phyloP scores from a whole-genome alignment of 768 basidiomycete genomes.

The Gloeostereum incarnatum region DNA sequence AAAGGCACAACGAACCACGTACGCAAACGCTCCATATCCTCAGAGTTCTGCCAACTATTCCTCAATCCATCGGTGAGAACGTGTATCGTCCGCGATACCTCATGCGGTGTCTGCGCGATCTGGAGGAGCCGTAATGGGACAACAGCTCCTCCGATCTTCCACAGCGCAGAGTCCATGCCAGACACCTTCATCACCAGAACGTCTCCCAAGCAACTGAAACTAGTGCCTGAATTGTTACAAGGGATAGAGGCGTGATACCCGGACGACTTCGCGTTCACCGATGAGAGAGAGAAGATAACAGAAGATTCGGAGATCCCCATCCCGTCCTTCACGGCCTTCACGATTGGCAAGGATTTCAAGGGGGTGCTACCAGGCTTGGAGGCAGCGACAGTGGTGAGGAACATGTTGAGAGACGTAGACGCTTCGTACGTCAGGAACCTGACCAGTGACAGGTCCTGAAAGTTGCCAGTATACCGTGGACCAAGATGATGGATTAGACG shows the following conservation, averaged over 20 bases:
- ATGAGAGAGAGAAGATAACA: conserved; percentile 31
- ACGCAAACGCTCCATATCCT: conserved; percentile 90
- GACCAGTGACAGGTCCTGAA: conserved; percentile 61
- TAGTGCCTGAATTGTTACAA: conserved; percentile 13
- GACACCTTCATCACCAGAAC: conserved; percentile 50
- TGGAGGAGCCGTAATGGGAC: conserved; percentile 68
- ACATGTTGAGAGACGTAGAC: conserved; percentile 76
- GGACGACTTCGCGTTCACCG: conserved; percentile 16
- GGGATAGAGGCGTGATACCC: conserved; percentile 9
- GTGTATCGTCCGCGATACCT: conserved; percentile 62
- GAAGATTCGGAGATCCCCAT: conserved; percentile 28
- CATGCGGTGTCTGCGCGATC: conserved; percentile 70
- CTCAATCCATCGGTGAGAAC: conserved; percentile 71
- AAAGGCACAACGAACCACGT: conserved; percentile 17
- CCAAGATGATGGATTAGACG: conserved; percentile 76
- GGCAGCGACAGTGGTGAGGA: conserved; percentile 40
- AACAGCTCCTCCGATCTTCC: conserved; percentile 78
- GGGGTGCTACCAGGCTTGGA: not conserved
- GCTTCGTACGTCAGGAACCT: conserved; percentile 83
- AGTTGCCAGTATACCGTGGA: conserved; percentile 66
- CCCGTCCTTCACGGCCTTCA: conserved; percentile 43
- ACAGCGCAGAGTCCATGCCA: conserved; percentile 66
- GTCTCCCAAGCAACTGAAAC: conserved; percentile 33
- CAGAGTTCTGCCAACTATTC: conserved; percentile 88
- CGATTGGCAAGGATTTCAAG: conserved; percentile 20